Percentiles rank a stretch among this genome's conserved stretches.
Conservation (phyloP, 2,329 filamentous ascomycete genomes). For the Penicillium sp. region DNA sequence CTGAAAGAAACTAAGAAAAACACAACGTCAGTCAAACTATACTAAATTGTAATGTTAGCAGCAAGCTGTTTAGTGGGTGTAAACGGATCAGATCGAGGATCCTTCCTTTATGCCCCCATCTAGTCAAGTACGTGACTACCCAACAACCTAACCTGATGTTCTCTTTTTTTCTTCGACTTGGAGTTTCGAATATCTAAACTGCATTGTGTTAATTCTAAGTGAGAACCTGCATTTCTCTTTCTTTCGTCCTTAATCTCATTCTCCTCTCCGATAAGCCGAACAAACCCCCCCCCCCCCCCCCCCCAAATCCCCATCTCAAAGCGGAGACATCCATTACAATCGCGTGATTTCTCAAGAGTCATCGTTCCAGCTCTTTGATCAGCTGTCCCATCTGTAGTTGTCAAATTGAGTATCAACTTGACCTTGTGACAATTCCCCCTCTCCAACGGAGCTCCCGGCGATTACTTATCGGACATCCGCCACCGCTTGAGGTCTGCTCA, state of each 20-base stretch:
- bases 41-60: too few species aligned
- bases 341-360: neutral
- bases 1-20: neutral
- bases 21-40: too few species aligned
- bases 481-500: constrained; percentile 40
- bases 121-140: neutral
- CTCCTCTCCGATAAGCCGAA: constrained; percentile 3
- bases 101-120: neutral
- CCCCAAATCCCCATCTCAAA: neutral
- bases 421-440: constrained; percentile 7
- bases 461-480: constrained; percentile 30
- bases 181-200: neutral
- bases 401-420: neutral
- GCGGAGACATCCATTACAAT: neutral
- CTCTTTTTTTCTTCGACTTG: neutral
- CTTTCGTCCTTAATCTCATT: neutral
- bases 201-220: neutral
- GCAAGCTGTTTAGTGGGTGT: neutral
- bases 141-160: neutral
- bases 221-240: neutral
- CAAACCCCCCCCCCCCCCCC: neutral
- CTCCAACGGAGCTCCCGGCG: constrained; percentile 17
- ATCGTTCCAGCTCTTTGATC: neutral
- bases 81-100: neutral
- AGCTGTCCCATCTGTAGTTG: neutral